Base-by-base conservation (phyloP, 176 grass and related monocot genomes). In the Raddia guianensis region DNA sequence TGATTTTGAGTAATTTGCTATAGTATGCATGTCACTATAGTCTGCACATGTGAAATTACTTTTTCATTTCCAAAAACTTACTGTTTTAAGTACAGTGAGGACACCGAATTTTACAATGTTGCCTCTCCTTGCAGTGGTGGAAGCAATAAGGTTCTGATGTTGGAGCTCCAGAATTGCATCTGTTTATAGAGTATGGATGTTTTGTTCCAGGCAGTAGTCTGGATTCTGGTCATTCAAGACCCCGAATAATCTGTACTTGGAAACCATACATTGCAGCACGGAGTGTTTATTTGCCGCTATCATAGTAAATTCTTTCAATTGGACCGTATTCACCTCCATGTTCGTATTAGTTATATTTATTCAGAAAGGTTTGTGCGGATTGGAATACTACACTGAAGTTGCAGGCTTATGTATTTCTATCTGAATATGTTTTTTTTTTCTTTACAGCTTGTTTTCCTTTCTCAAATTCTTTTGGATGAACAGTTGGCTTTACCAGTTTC, bases 121-220 rank as follows among this genome's bases (percentile, higher is more conserved):
- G 12, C n/a, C 49, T 72, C 32, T 81, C 57, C 63, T 76, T 84
- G 87, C 87, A 89, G 87, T 64, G 72, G 10, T 50, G 50, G 57
- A 86, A 59, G 53, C 51, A 82, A 89, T 76, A 85, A 81, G 66
- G 82, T 86, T 86, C 37, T 34, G 78, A 80, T 82, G 87, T 72
- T 82, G 83, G 83, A 82, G 66, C 83, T 66, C 77, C 72, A 81
- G 87, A 72, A 73, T 40, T 6, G 27, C 9, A 59, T 56, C 56
- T 85, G 77, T 89, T 81, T 81, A 77, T 89, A 85, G 63, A 56
- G 72, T 76, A 42, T 9, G 48, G 56, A 49, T 18, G 54, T 85
- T 89, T 89, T 81, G 70, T 76, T 89, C 70, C 77, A 89, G 82
- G 50, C 64, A n/a, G 64, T 77, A 66, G 35, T 62, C 78, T 89